Conservation (phyloP, 2,329 filamentous ascomycete genomes). For the Xylaria arbuscula region DNA sequence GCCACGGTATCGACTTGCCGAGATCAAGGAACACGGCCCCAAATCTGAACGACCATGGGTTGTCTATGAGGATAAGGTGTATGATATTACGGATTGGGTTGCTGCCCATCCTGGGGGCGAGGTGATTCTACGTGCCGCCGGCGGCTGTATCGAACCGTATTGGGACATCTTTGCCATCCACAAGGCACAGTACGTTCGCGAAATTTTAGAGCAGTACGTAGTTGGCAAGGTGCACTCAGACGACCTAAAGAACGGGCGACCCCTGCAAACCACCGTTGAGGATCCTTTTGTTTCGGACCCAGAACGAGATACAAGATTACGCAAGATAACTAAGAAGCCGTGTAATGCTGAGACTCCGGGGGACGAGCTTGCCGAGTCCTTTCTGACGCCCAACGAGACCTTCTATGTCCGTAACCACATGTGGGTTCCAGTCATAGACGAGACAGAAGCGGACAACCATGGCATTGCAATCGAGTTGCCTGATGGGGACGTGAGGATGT, state of each 20-base stretch:
- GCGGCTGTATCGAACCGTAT: constrained; percentile 72
- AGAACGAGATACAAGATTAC: constrained; percentile 55
- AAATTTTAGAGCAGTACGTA: constrained; percentile 72
- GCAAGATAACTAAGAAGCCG: constrained; percentile 56
- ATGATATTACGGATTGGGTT: constrained; percentile 78
- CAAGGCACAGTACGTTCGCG: constrained; percentile 71
- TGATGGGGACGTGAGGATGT: constrained; percentile 55
- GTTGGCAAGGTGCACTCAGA: constrained; percentile 69
- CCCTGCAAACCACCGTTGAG: constrained; percentile 65
- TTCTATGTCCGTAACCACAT: constrained; percentile 63
- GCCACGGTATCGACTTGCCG: constrained; percentile 62
- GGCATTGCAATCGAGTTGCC: constrained; percentile 56
- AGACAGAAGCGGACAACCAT: constrained; percentile 51
- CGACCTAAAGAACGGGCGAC: constrained; percentile 69
- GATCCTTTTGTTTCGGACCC: constrained; percentile 64
- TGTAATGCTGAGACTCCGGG: constrained; percentile 63
- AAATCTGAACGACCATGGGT: constrained; percentile 70
- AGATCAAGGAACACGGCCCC: constrained; percentile 64
- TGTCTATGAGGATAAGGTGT: constrained; percentile 71
- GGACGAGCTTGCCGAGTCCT: constrained; percentile 54
- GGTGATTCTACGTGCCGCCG: constrained; percentile 74
- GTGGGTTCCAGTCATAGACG: constrained; percentile 57
- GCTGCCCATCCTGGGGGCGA: constrained; percentile 73
- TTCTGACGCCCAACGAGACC: constrained; percentile 57
- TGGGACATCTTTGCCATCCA: constrained; percentile 79